A percentile compares a stretch with the other conserved stretches of the same genome.
phyloP scores from a whole-genome alignment of 352 stramenopile species.

The Pythium angustatum region DNA sequence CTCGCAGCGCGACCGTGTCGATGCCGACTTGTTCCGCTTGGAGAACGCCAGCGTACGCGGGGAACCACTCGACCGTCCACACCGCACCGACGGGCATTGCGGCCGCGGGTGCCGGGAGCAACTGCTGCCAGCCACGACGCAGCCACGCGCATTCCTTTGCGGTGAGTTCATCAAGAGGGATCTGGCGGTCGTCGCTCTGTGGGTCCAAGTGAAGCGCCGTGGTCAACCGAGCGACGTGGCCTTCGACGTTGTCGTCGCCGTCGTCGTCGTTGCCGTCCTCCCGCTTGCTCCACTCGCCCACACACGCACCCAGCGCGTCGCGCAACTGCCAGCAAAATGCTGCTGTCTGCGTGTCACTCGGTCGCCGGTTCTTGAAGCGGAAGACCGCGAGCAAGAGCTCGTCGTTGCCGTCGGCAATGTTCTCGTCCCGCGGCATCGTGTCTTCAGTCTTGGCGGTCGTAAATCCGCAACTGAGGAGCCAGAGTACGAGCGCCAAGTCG shows the following conservation, averaged over 20 bases:
- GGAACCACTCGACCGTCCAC: slow-evolving; percentile 39
- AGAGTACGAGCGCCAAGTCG: not conserved
- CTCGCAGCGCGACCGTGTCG: slow-evolving; percentile 31
- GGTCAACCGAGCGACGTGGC: no score
- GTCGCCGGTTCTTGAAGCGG: slow-evolving; percentile 14
- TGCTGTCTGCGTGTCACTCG: slow-evolving; percentile 5
- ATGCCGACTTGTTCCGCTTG: slow-evolving; percentile 36
- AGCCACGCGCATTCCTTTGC: slow-evolving; percentile 13
- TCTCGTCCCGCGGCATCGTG: not conserved
- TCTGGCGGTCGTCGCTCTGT: slow-evolving; percentile 8
- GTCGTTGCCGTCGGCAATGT: not conserved
- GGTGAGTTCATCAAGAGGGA: slow-evolving; percentile 7
- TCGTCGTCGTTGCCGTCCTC: not conserved
- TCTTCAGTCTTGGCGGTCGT: not conserved
- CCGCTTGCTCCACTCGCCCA: not conserved
- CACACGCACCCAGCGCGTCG: not conserved
- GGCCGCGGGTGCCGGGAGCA: not conserved
- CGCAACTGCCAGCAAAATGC: slow-evolving; percentile 12
- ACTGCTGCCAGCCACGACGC: slow-evolving; percentile 4
- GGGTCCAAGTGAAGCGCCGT: slow-evolving; percentile 15
- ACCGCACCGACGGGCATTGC: not conserved
- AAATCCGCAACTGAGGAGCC: not conserved
- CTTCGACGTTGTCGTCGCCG: not conserved
- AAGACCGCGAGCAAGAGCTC: slow-evolving; percentile 15
- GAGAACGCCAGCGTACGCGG: slow-evolving; percentile 46